Evolutionary conservation across 768 basidiomycete genomes (phyloP), one percentile per base, ranked within the genome.

Genomic region (Trametes gibbosa): DNA sequence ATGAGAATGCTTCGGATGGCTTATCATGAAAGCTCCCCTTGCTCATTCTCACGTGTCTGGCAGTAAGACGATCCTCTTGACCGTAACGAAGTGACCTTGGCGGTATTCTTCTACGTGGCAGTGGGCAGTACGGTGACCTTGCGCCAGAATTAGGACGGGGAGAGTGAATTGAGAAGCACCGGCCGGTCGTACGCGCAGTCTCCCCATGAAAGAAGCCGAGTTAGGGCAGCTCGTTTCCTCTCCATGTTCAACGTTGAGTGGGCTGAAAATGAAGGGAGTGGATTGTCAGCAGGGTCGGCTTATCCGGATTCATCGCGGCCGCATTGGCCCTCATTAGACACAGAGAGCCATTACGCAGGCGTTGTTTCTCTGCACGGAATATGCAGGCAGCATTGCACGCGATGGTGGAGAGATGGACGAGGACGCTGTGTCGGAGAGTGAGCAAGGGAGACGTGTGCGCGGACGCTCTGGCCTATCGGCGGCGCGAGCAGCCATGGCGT

Each of bases 81-180:
- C 6, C 14, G 19, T n/a, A 24, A 2, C 8, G 16, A n/a, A 40
- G 27, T 8, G 42, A 34, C 8, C 52, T 53, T 53, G 52, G 52
- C 41, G 27, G n/a, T 10, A 19, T 37, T 34, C 32, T 34, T 27
- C n/a, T 16, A 3, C 47, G 35, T 21, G 43, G 45, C 45, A 27
- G 23, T 47, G 45, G 37, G 37, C 37, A 39, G 37, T 13, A 14
- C 37, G 37, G 37, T 39, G 37, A 14, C 37, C 37, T 39, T 14
- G 37, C 37, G 37, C 37, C 37, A 39, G 6, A 14, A 14, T 39
- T 39, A 39, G 37, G 5, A 39, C 46, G 37, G 19, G 14, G 47
- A 40, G 46, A 46, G 45, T 56, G 46, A 56, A 56, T 56, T 45
- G 24, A 56, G 54, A 48, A 47, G 37, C 12, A 54, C 13, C 42